A percentile compares a stretch with the other conserved stretches of the same genome.
These are phyloP conservation scores for Vigna reflexopilosa DNA, from an alignment of 306 rosid genomes.

Conservation along the genomic window DNA sequence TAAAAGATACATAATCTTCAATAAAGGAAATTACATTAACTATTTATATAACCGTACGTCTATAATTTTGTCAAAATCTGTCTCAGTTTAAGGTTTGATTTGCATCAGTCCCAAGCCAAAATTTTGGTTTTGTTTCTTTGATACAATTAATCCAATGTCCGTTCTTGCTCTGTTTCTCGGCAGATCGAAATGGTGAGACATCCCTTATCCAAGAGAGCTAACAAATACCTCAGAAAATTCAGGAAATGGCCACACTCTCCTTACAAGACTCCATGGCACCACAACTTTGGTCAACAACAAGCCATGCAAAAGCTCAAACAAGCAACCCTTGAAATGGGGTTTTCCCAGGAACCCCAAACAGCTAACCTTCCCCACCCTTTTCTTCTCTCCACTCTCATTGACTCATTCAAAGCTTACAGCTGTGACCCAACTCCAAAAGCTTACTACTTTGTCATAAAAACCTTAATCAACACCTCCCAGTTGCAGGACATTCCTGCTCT, in stretches of 20 bases:
- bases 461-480: constrained; percentile 52
- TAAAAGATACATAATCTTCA: no score
- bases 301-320: constrained; percentile 63
- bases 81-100: background rate
- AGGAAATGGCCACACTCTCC: constrained; percentile 78
- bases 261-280: constrained; percentile 76
- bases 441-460: constrained; percentile 67
- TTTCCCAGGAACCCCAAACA: constrained; percentile 29
- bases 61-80: no score
- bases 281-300: constrained; percentile 63
- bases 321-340: constrained; percentile 35
- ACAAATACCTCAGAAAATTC: constrained; percentile 78
- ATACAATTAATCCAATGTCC: background rate
- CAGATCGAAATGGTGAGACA: constrained; percentile 59
- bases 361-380: constrained; percentile 43
- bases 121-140: background rate
- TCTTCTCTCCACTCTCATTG: constrained; percentile 67
- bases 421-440: constrained; percentile 75
- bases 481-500: constrained; percentile 55
- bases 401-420: constrained; percentile 64
- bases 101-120: background rate
- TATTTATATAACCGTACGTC: no score
- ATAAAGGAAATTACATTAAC: no score
- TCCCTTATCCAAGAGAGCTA: constrained; percentile 57
- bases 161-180: background rate